Conservation (phyloP, 495 filamentous ascomycete genomes). For the Haplographium delicatum region DNA sequence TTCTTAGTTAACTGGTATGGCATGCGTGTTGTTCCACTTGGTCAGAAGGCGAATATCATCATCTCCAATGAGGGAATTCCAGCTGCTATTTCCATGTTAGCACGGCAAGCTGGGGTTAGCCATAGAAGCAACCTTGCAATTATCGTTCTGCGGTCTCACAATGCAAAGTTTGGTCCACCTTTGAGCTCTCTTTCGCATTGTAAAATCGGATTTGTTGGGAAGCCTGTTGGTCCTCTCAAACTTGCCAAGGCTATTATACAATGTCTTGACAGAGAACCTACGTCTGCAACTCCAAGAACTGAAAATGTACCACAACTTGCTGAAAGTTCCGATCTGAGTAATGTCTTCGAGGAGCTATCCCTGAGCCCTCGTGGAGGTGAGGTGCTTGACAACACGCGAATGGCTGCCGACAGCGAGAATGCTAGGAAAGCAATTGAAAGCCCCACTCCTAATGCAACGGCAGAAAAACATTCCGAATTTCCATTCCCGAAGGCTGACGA, state of each 20-base stretch:
- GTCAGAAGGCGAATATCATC: constrained; percentile 13
- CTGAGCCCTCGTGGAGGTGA: constrained; percentile 17
- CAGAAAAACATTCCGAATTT: constrained; percentile 21
- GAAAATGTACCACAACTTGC: neutral
- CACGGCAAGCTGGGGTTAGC: neutral
- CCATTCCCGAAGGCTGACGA: constrained; percentile 16
- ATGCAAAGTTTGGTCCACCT: constrained; percentile 13
- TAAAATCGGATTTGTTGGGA: constrained; percentile 21
- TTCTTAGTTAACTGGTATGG: constrained; percentile 26
- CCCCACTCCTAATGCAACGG: constrained; percentile 18
- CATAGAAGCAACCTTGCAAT: constrained; percentile 12
- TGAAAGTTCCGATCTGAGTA: constrained; percentile 17
- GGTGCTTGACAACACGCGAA: constrained; percentile 22
- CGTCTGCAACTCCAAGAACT: constrained; percentile 1
- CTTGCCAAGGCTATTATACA: constrained; percentile 21
- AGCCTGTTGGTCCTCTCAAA: constrained; percentile 24
- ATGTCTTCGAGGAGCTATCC: constrained; percentile 22
- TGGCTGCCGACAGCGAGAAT: constrained; percentile 25
- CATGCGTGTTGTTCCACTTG: constrained; percentile 14
- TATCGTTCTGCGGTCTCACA: constrained; percentile 22
- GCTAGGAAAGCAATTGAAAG: constrained; percentile 25
- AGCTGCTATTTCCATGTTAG: neutral
- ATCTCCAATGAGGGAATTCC: constrained; percentile 19
- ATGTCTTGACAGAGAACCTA: constrained; percentile 11
- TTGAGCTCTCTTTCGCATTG: neutral